Conservation (phyloP, 352 stramenopile genomes). For the Thalassiosira livingstoniorum region DNA sequence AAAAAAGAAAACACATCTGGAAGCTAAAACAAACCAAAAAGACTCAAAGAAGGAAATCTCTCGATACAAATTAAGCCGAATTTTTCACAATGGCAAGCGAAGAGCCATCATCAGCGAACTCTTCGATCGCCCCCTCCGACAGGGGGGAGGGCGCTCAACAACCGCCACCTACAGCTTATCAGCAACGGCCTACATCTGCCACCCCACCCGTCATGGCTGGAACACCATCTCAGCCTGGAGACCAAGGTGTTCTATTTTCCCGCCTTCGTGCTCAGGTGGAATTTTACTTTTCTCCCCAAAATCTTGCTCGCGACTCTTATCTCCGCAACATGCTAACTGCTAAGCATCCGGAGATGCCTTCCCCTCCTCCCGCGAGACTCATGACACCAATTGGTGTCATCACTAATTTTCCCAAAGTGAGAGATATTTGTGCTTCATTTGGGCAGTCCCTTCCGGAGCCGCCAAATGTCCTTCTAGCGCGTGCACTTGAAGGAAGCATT, state of each 20-base stretch:
- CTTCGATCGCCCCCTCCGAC: neutral
- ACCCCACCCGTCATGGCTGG: neutral
- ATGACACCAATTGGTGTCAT: slow-evolving; percentile 64
- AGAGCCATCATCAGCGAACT: neutral
- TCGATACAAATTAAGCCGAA: too few species aligned
- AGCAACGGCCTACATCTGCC: slow-evolving; percentile 3
- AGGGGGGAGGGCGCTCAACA: neutral
- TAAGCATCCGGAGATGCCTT: slow-evolving; percentile 53
- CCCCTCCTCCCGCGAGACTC: slow-evolving; percentile 36
- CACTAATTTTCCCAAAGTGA: slow-evolving; percentile 74
- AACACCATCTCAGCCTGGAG: slow-evolving; percentile 4
- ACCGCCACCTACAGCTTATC: neutral
- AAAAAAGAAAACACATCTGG: too few species aligned
- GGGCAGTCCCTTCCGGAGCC: slow-evolving; percentile 17
- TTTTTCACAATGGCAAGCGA: neutral
- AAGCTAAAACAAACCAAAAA: too few species aligned
- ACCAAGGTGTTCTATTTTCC: slow-evolving; percentile 39
- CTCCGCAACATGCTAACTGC: slow-evolving; percentile 63
- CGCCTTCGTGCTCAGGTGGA: slow-evolving; percentile 66
- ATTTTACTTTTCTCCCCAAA: slow-evolving; percentile 78
- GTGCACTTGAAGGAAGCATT: slow-evolving; percentile 54
- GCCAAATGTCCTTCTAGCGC: slow-evolving; percentile 35
- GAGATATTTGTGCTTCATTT: slow-evolving; percentile 60
- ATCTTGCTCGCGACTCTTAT: slow-evolving; percentile 67
- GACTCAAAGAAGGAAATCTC: too few species aligned